phyloP scores from a whole-genome alignment of 2,329 filamentous ascomycete genomes.

The Exophiala oligosperma region DNA sequence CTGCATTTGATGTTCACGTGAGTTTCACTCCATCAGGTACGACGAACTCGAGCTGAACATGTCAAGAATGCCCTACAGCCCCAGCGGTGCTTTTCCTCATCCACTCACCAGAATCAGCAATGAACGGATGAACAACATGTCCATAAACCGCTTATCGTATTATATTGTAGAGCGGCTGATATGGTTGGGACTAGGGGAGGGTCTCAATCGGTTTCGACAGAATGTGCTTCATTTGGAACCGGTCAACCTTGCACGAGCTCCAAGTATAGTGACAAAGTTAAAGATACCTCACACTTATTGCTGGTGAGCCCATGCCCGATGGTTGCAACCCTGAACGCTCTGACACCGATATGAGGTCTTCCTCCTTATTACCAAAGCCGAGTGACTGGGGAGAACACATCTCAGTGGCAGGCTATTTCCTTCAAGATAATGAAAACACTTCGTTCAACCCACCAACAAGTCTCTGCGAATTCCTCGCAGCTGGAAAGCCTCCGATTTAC shows the following conservation, averaged over 20 bases:
- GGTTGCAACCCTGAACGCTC: background rate
- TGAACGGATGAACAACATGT: constrained; percentile 31
- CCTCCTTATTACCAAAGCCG: constrained; percentile 41
- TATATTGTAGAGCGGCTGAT: constrained; percentile 50
- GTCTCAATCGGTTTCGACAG: constrained; percentile 46
- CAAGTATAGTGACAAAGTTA: constrained; percentile 37
- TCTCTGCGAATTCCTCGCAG: constrained; percentile 44
- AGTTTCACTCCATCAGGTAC: background rate
- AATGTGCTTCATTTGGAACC: constrained; percentile 42
- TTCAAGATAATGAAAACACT: constrained; percentile 32
- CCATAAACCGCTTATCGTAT: constrained; percentile 48
- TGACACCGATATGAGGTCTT: constrained; percentile 29
- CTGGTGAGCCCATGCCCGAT: constrained; percentile 32
- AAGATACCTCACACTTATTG: constrained; percentile 46
- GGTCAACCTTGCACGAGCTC: constrained; percentile 38
- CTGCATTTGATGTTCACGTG: constrained; percentile 52
- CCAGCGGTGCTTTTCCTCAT: constrained; percentile 47
- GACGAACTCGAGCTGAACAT: no score
- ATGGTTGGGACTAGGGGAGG: constrained; percentile 50
- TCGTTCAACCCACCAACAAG: constrained; percentile 39
- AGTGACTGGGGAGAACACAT: constrained; percentile 40
- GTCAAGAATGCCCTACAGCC: constrained; percentile 48
- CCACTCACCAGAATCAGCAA: constrained; percentile 48
- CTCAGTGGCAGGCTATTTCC: constrained; percentile 48
- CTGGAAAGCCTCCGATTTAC: constrained; percentile 52